Percentiles rank a stretch among this genome's conserved stretches.
phyloP scores from a whole-genome alignment of 345 rosid species.

The Raphanus raphanistrum region DNA sequence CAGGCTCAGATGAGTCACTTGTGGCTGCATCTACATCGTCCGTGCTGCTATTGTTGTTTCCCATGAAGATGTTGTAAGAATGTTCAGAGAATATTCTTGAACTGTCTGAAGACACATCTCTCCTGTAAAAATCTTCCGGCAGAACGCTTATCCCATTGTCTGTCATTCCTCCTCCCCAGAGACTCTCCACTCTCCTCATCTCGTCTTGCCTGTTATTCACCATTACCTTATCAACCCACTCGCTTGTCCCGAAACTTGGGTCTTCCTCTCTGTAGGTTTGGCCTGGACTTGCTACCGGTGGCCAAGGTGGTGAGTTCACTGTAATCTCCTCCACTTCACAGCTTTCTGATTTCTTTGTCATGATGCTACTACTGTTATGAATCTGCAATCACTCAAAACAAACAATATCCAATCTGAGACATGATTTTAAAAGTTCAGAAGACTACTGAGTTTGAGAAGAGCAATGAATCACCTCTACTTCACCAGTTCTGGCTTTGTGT shows the following conservation, averaged over 20 bases:
- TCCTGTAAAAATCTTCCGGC: slow-evolving; percentile 60
- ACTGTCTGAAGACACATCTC: slow-evolving; percentile 64
- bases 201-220: slow-evolving; percentile 86
- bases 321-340: slow-evolving; percentile 81
- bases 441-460: slow-evolving; percentile 21
- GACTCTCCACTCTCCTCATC: slow-evolving; percentile 41
- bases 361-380: slow-evolving; percentile 43
- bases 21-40: slow-evolving; percentile 88
- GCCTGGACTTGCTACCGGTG: slow-evolving; percentile 70
- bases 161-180: slow-evolving; percentile 55
- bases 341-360: slow-evolving; percentile 63
- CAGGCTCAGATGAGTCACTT: slow-evolving; percentile 88
- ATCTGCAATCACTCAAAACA: slow-evolving; percentile 47
- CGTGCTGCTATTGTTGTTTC: slow-evolving; percentile 48
- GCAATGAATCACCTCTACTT: slow-evolving; percentile 65
- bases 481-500: slow-evolving; percentile 57
- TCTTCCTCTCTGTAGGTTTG: slow-evolving; percentile 70
- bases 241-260: slow-evolving; percentile 60
- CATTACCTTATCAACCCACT: slow-evolving; percentile 98
- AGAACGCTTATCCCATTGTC: slow-evolving; percentile 42
- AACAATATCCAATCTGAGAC: not conserved
- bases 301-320: slow-evolving; percentile 95
- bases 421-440: not conserved
- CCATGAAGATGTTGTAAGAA: slow-evolving; percentile 62
- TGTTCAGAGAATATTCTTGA: slow-evolving; percentile 66